Evolutionary conservation across 1,139 yeast species (phyloP).

Genomic region (Blastobotrys persicus): DNA sequence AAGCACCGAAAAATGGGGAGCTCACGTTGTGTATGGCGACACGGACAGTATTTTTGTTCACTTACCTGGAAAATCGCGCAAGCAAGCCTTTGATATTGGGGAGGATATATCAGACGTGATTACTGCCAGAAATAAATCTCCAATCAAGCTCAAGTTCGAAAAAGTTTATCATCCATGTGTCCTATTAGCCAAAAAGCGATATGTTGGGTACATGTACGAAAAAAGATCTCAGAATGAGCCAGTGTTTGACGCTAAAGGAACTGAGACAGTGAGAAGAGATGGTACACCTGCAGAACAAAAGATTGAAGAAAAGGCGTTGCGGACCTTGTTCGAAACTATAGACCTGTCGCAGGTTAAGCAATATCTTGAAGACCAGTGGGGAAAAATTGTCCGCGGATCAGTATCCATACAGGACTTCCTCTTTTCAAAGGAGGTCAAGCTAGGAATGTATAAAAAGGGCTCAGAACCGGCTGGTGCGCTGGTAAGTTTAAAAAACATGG

Average conservation of each 20-base stretch:
- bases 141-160: constrained; percentile 81
- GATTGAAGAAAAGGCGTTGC: constrained; percentile 67
- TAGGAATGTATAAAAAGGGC: constrained; percentile 74
- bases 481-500: constrained; percentile 61
- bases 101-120: constrained; percentile 61
- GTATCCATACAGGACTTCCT: constrained; percentile 79
- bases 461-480: constrained; percentile 90
- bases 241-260: constrained; percentile 90
- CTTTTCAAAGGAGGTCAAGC: constrained; percentile 84
- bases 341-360: constrained; percentile 69
- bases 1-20: constrained; percentile 61
- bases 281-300: constrained; percentile 92
- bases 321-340: constrained; percentile 65
- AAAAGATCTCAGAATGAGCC: constrained; percentile 53
- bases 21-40: constrained; percentile 94
- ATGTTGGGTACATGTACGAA: constrained; percentile 83
- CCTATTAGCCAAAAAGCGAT: constrained; percentile 79
- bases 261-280: constrained; percentile 89
- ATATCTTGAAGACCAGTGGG: constrained; percentile 64
- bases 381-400: constrained; percentile 57
- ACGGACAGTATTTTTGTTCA: constrained; percentile 92
- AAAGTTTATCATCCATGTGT: constrained; percentile 89
- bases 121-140: constrained; percentile 72
- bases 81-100: constrained; percentile 78
- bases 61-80: constrained; percentile 74